phyloP scores from a whole-genome alignment of 2,329 filamentous ascomycete species.

The Lachnellula subtilissima region DNA sequence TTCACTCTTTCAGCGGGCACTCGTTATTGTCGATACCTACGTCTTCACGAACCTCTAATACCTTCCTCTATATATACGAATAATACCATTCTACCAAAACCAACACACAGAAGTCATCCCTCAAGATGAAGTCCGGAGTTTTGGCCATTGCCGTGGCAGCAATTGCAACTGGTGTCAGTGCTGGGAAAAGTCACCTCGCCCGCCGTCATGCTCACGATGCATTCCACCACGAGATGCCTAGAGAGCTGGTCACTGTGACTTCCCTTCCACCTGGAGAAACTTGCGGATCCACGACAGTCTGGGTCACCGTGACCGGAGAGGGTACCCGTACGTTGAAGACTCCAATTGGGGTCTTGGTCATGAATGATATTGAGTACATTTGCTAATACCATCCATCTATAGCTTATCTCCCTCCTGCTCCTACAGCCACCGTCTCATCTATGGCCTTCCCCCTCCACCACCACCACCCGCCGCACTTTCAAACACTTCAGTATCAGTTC shows the following conservation, averaged over 20 bases:
- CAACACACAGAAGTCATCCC: slow-evolving; percentile 18
- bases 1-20: slow-evolving; percentile 88
- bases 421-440: slow-evolving; percentile 16
- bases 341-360: slow-evolving; percentile 15
- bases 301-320: slow-evolving; percentile 64
- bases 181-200: slow-evolving; percentile 43
- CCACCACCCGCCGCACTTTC: slow-evolving; percentile 18
- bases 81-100: too few relatives aligned
- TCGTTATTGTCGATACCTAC: slow-evolving; percentile 45
- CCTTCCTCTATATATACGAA: background rate
- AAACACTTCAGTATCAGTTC: slow-evolving; percentile 2
- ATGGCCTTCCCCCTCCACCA: slow-evolving; percentile 19
- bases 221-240: slow-evolving; percentile 47
- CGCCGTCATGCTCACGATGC: slow-evolving; percentile 60
- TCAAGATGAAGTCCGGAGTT: slow-evolving; percentile 70
- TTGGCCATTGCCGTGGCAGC: slow-evolving; percentile 60
- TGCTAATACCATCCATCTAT: background rate
- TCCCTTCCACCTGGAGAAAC: slow-evolving; percentile 30
- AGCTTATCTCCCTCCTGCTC: slow-evolving; percentile 25
- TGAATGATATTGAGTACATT: background rate
- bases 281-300: slow-evolving; percentile 72
- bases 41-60: background rate
- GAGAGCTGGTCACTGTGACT: slow-evolving; percentile 24
- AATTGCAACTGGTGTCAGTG: slow-evolving; percentile 51
- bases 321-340: slow-evolving; percentile 51